Conservation (phyloP, 345 rosid genomes). For the Turritis glabra region DNA sequence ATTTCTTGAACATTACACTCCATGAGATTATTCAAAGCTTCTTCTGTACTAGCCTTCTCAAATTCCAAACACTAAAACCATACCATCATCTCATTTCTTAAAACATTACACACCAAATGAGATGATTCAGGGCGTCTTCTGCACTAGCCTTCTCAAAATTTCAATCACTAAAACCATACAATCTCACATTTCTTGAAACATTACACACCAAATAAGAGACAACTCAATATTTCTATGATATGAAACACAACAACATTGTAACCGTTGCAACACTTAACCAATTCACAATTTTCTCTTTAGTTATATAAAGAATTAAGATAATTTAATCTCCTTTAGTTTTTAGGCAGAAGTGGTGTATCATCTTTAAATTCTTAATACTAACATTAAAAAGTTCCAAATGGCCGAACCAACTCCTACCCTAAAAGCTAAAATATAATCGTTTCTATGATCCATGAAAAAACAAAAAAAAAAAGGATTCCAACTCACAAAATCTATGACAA, state of each 20-base stretch:
- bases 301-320: neutral
- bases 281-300: neutral
- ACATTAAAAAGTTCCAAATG: slow-evolving; percentile 20
- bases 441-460: slow-evolving; percentile 29
- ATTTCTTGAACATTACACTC: neutral
- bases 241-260: neutral
- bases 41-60: neutral
- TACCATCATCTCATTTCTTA: neutral
- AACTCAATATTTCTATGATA: neutral
- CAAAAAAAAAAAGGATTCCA: neutral
- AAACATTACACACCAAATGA: neutral
- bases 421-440: slow-evolving; percentile 19
- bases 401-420: slow-evolving; percentile 18
- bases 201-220: neutral
- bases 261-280: neutral
- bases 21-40: neutral
- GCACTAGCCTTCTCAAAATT: neutral
- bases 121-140: neutral
- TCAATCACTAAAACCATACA: neutral
- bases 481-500: slow-evolving; percentile 29
- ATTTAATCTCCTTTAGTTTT: neutral
- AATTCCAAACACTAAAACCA: neutral
- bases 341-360: slow-evolving; percentile 2
- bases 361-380: slow-evolving; percentile 30
- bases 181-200: neutral